Evolutionary conservation across 441 rosid species (phyloP).

Genomic region (Arabidopsis lyrata): DNA sequence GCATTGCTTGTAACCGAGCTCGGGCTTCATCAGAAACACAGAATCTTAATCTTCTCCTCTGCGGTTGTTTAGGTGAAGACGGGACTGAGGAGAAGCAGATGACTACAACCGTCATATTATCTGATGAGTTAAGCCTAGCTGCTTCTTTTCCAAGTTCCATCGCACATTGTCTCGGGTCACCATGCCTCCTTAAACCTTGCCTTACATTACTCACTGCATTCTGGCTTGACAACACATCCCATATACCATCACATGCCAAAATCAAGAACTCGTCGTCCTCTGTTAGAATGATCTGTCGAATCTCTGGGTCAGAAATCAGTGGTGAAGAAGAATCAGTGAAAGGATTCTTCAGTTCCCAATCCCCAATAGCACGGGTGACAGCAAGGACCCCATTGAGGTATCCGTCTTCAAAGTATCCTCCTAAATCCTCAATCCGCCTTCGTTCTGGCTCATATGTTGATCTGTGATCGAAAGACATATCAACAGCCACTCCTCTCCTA

Average conservation of each 20-base stretch:
- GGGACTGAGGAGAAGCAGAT: constrained; percentile 69
- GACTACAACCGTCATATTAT: constrained; percentile 74
- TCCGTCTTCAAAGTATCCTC: constrained; percentile 70
- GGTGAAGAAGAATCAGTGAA: constrained; percentile 47
- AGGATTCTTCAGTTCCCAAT: constrained; percentile 71
- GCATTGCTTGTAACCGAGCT: constrained; percentile 62
- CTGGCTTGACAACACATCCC: constrained; percentile 88
- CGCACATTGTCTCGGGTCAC: constrained; percentile 72
- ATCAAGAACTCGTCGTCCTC: constrained; percentile 88
- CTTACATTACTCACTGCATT: constrained; percentile 92
- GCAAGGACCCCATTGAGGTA: constrained; percentile 79
- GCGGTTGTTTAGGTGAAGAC: constrained; percentile 66
- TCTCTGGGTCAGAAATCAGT: constrained; percentile 82
- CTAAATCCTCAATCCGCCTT: constrained; percentile 70
- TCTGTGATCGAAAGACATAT: constrained; percentile 88
- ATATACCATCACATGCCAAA: constrained; percentile 84
- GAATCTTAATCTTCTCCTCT: constrained; percentile 55
- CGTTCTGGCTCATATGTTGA: constrained; percentile 61
- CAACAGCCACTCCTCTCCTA: constrained; percentile 75
- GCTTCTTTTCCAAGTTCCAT: constrained; percentile 85
- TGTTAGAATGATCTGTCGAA: constrained; percentile 55
- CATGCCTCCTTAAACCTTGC: constrained; percentile 79
- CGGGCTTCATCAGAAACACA: constrained; percentile 70
- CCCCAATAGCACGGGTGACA: constrained; percentile 86
- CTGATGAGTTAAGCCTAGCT: constrained; percentile 77